phyloP scores from a whole-genome alignment of 495 filamentous ascomycete genomes.

The Penicillium robsamsonii region DNA sequence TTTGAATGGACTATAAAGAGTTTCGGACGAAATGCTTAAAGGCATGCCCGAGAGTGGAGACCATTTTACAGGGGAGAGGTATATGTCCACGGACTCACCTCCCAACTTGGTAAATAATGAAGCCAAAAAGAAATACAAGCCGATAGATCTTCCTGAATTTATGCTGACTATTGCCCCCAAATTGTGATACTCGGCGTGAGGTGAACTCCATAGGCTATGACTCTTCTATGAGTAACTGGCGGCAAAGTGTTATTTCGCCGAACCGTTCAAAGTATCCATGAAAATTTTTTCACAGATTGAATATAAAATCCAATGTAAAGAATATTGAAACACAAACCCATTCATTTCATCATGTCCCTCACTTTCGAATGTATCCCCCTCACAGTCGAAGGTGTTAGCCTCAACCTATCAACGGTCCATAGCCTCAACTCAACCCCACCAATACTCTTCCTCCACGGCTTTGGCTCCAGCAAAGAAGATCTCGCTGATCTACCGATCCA shows the following conservation, averaged over 20 bases:
- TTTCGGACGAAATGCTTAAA: too few relatives aligned
- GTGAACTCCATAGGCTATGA: neutral
- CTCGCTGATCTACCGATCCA: conserved; percentile 24
- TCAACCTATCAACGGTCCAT: conserved; percentile 25
- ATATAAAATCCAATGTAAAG: neutral
- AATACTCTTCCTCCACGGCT: conserved; percentile 31
- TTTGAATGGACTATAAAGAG: too few relatives aligned
- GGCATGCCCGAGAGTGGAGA: too few relatives aligned
- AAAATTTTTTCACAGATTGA: neutral
- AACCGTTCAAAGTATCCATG: neutral
- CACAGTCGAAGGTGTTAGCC: conserved; percentile 18
- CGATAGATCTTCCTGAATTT: too few relatives aligned
- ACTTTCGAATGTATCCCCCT: conserved; percentile 16
- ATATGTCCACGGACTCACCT: too few relatives aligned
- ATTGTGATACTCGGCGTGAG: too few relatives aligned
- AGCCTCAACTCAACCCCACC: conserved; percentile 16
- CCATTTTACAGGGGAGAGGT: too few relatives aligned
- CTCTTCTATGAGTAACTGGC: neutral
- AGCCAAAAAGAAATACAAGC: too few relatives aligned
- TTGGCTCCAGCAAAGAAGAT: conserved; percentile 36
- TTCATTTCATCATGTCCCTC: conserved; percentile 15
- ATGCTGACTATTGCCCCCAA: too few relatives aligned
- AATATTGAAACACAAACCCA: conserved; percentile 9
- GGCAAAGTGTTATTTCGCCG: neutral
- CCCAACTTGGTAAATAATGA: too few relatives aligned